These are phyloP conservation scores for Pterulicium gracile DNA, from an alignment of 1,284 basidiomycete genomes.

Conservation along the genomic window DNA sequence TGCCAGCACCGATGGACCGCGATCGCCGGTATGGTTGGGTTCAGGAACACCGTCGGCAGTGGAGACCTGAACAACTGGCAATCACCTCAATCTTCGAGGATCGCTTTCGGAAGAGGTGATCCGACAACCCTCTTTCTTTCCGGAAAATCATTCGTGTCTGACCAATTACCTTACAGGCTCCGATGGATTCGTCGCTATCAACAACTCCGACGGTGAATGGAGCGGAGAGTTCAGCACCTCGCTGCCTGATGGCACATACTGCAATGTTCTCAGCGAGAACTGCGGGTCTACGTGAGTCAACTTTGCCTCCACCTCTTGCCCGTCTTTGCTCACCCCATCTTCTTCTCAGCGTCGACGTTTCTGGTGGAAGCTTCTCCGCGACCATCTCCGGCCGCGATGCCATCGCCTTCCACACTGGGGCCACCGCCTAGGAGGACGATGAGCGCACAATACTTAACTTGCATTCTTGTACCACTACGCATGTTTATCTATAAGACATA, in stretches of 20 bases:
- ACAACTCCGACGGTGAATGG: constrained; percentile 49
- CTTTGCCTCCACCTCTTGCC: too few species aligned
- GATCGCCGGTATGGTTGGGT: too few species aligned
- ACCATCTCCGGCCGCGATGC: constrained; percentile 43
- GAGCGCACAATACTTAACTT: too few species aligned
- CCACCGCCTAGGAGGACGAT: too few species aligned
- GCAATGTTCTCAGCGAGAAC: constrained; percentile 44
- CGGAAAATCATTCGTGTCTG: not conserved
- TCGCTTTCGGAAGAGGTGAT: constrained; percentile 55
- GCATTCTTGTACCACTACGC: too few species aligned
- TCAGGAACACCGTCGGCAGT: constrained; percentile 47
- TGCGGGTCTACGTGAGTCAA: constrained; percentile 35
- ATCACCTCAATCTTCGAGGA: constrained; percentile 40
- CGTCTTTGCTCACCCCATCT: not conserved
- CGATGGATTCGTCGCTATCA: constrained; percentile 52
- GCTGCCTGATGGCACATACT: constrained; percentile 46
- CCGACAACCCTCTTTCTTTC: constrained; percentile 4
- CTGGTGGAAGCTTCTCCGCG: constrained; percentile 38
- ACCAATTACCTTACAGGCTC: constrained; percentile 24
- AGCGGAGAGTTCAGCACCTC: constrained; percentile 41
- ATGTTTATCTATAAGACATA: too few species aligned
- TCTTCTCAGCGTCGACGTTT: constrained; percentile 34
- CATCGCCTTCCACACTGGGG: constrained; percentile 46
- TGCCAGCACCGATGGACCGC: constrained; percentile 59
- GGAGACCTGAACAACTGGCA: constrained; percentile 44